Percentiles rank a stretch among this genome's conserved stretches.
These are phyloP conservation scores for Datisca glomerata DNA, from an alignment of 306 rosid genomes.

Conservation along the genomic window DNA sequence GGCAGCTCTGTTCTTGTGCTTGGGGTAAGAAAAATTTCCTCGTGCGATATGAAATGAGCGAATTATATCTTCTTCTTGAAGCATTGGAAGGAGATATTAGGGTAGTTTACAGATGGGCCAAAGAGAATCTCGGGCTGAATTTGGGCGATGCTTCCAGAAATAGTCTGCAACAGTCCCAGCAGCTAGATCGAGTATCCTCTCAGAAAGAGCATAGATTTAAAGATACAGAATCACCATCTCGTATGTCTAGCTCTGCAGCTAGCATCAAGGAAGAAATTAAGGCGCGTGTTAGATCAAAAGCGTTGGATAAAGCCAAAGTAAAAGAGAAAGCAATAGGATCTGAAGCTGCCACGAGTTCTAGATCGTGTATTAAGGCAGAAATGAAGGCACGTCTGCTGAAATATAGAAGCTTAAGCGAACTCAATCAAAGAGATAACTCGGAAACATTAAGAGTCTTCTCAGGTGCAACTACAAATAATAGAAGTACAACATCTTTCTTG, in stretches of 20 bases:
- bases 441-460: conserved; percentile 6
- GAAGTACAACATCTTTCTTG: conserved; percentile 5
- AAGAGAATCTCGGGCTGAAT: conserved; percentile 47
- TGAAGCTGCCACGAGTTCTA: no score
- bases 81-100: conserved; percentile 71
- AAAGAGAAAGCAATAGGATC: no score
- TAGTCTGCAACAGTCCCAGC: conserved; percentile 14
- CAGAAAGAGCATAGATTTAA: conserved; percentile 9
- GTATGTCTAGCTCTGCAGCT: conserved; percentile 1
- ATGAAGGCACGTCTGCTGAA: conserved; percentile 21
- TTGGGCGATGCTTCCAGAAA: conserved; percentile 20
- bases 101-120: conserved; percentile 63
- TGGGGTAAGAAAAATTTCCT: conserved; percentile 46
- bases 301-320: no score
- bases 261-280: conserved; percentile 18
- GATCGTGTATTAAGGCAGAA: no score
- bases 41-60: conserved; percentile 45
- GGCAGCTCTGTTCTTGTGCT: conserved; percentile 65
- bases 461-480: no score
- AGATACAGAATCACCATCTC: background rate
- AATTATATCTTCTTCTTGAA: conserved; percentile 51
- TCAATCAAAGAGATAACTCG: conserved; percentile 14
- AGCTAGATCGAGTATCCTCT: conserved; percentile 2
- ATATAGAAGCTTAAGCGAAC: conserved; percentile 5
- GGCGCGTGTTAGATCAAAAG: no score